phyloP scores from a whole-genome alignment of 176 grass and related monocot species.

The Thinopyrum elongatum region DNA sequence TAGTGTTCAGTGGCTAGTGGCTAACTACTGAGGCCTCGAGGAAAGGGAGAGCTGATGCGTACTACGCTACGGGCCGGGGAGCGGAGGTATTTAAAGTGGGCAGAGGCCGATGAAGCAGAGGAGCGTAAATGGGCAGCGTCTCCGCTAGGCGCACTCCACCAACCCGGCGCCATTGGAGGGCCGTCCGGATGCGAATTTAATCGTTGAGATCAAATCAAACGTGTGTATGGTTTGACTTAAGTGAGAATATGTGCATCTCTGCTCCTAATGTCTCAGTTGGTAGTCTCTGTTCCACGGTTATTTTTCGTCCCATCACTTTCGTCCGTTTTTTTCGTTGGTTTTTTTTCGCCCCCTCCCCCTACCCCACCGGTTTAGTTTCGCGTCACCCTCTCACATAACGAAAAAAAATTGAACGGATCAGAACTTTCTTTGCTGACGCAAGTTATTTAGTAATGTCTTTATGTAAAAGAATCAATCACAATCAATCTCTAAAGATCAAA shows the following conservation, averaged over 20 bases:
- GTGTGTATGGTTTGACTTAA: neutral
- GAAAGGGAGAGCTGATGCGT: neutral
- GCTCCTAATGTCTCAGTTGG: too few species aligned
- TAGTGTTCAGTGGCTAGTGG: neutral
- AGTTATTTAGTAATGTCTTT: too few species aligned
- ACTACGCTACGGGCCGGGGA: conserved; percentile 1
- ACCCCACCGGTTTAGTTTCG: too few species aligned
- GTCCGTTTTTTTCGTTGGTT: too few species aligned
- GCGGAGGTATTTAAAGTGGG: conserved; percentile 38
- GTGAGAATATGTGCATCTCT: neutral
- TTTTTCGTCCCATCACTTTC: too few species aligned
- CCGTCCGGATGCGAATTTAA: conserved; percentile 1
- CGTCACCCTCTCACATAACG: too few species aligned
- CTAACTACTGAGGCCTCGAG: neutral
- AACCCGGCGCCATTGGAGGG: neutral
- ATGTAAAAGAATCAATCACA: too few species aligned
- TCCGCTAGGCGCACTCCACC: conserved; percentile 36
- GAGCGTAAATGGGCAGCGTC: conserved; percentile 33
- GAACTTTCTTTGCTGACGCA: too few species aligned
- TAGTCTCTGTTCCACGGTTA: too few species aligned
- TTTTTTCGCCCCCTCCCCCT: too few species aligned
- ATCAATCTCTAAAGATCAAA: too few species aligned
- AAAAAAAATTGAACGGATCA: too few species aligned
- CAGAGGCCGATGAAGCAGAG: neutral
- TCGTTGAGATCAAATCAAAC: neutral